Evolutionary conservation across 2,329 filamentous ascomycete species (phyloP), one percentile per base, ranked within the genome.

Genomic region (Didymella glomerata): DNA sequence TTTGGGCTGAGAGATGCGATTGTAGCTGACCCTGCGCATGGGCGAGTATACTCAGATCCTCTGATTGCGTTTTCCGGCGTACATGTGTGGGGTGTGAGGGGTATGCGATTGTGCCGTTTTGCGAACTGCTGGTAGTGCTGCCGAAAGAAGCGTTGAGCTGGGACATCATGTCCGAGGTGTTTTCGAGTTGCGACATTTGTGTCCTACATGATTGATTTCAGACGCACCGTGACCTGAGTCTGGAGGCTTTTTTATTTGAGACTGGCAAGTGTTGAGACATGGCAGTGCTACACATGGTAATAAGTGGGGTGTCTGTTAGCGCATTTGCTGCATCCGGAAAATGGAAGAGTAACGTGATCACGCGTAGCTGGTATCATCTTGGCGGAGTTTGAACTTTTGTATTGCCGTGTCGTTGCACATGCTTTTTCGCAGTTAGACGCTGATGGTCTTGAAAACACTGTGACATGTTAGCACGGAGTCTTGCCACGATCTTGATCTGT

Each of bases 371-470:
- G 41, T 30, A 18, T 27, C 25, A 32, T n/a, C 20, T 48, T 48
- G 52, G 44, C 28, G 11, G 34, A 22, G 18, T 22, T 44, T 40
- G 22, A 48, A 48, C 8, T 58, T 48, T 53, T 53, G 18, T 28
- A 48, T 54, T 44, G 42, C 42, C 34, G 18, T 32, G 42, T 25
- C 24, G 24, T 20, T 20, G 36, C 36, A 40, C 36, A 4, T 40
- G 36, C 18, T 40, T 20, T 20, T 36, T 41, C 10, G 38, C 10
- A 14, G 14, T 62, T 75, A 78, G n/a, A 78, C 76, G 63, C 73
- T 77, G 65, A 77, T 76, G 0, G 75, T 77, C 64, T 78, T 78
- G 73, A 78, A 78, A 2, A 78, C 74, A 40, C 73, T 75, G 60
- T n/a, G 34, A 30, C 1, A 2, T 30, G 59, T 71, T 41, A 59